A percentile compares a stretch with the other conserved stretches of the same genome.
phyloP scores from a whole-genome alignment of 345 rosid species.

The Syzygium aromaticum region DNA sequence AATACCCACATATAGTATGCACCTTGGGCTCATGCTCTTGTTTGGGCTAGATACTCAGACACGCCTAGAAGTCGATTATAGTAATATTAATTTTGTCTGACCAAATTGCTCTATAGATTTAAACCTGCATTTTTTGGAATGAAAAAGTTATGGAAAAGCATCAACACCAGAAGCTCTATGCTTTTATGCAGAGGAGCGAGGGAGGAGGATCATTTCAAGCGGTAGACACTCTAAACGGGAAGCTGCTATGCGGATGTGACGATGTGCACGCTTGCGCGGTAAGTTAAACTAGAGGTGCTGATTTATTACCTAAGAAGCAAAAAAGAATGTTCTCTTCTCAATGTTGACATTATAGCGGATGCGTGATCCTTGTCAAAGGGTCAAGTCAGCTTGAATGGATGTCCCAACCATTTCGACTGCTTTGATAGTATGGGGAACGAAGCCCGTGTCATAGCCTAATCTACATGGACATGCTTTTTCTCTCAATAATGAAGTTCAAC shows the following conservation, averaged over 20 bases:
- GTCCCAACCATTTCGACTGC: neutral
- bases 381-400: neutral
- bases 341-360: neutral
- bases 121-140: neutral
- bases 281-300: neutral
- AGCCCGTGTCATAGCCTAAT: neutral
- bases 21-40: neutral
- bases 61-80: neutral
- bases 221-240: constrained; percentile 45
- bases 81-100: neutral
- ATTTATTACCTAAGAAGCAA: neutral
- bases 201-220: constrained; percentile 68
- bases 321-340: neutral
- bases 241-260: constrained; percentile 43
- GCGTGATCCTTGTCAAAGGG: neutral
- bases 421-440: neutral
- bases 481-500: neutral
- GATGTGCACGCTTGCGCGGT: constrained; percentile 32
- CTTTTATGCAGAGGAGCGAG: constrained; percentile 42
- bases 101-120: neutral
- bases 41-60: neutral
- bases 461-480: neutral
- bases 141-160: neutral
- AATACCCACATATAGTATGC: neutral
- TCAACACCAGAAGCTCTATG: neutral